Evolutionary conservation across 768 basidiomycete species (phyloP), one percentile per base, ranked within the genome.

Genomic region (Cubamyces sp.): DNA sequence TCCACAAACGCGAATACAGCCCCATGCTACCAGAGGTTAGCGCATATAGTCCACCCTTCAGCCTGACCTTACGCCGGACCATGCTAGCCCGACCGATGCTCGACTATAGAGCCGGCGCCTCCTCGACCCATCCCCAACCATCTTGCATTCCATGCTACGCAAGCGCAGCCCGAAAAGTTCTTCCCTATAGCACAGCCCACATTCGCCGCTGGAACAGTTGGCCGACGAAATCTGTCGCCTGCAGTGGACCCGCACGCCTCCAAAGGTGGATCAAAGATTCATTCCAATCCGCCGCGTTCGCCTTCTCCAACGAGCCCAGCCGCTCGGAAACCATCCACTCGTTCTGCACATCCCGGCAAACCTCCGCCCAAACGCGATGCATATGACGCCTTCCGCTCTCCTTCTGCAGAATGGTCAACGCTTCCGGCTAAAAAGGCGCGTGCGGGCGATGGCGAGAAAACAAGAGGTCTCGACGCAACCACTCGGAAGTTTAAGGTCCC

Each of bases 331-430:
- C 23, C 12, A 1, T 7, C 14, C 15, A 2, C 14, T 0, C 5
- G 14, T 15, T 26, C 48, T 4, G 25, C 21, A 49, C 25, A 49
- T 28, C 14, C 26, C 14, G 19, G 19, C 26, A 25, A 43, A 12
- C 8, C 40, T 7, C 34, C 25, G 30, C 39, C 15, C 12, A 68
- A 66, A 47, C 67, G 58, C n/a, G 61, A 69, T 48, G 67, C 65
- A 9, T 72, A 70, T 43, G 59, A 62, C 34, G 66, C 66, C 19
- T 65, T 71, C 50, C 40, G 54, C 21, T 69, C 66, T 52, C 70
- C 71, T n/a, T 64, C 73, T 21, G 30, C 65, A 3, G 39, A 49
- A 0, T 74, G 73, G 71, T 64, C 66, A 12, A 73, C 71, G 8
- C 49, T 72, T 21, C 52, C 61, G 3, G 3, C 65, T 45, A 58